Conservation (phyloP, 345 rosid genomes). For the Theobroma cacao region DNA sequence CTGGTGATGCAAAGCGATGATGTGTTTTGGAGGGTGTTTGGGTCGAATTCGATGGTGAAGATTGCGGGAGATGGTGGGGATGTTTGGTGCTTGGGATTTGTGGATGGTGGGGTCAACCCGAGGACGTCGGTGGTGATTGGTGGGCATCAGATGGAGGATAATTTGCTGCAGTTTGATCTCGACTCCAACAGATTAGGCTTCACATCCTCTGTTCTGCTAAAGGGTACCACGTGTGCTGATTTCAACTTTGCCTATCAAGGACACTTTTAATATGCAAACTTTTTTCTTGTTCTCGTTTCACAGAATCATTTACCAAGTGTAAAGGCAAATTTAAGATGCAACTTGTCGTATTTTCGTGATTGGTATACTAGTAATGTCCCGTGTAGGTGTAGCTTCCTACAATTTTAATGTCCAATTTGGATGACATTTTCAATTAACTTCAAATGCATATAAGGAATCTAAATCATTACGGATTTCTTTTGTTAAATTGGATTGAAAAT, state of each 20-base stretch:
- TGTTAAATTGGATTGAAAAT: no score
- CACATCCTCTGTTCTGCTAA: constrained; percentile 5
- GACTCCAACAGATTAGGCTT: constrained; percentile 4
- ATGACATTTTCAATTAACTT: no score
- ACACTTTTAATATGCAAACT: background rate
- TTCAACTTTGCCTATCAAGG: background rate
- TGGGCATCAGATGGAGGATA: constrained; percentile 7
- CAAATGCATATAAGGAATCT: no score
- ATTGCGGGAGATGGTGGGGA: background rate
- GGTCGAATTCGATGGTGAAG: constrained; percentile 14
- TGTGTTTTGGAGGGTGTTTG: constrained; percentile 14
- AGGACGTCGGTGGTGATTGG: constrained; percentile 12
- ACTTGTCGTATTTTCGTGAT: no score
- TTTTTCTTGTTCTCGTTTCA: background rate
- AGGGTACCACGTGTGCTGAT: constrained; percentile 2
- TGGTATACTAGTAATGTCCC: no score
- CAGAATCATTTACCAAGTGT: no score
- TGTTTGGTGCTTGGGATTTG: constrained; percentile 14
- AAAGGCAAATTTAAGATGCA: no score
- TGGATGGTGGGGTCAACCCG: constrained; percentile 10
- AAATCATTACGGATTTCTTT: no score
- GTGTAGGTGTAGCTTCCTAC: no score
- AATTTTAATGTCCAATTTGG: no score
- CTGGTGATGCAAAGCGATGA: constrained; percentile 3
- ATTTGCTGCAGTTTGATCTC: constrained; percentile 13